Percentiles rank a stretch among this genome's conserved stretches.
phyloP scores from a whole-genome alignment of 2,329 filamentous ascomycete species.

The Corinectria fuckeliana region DNA sequence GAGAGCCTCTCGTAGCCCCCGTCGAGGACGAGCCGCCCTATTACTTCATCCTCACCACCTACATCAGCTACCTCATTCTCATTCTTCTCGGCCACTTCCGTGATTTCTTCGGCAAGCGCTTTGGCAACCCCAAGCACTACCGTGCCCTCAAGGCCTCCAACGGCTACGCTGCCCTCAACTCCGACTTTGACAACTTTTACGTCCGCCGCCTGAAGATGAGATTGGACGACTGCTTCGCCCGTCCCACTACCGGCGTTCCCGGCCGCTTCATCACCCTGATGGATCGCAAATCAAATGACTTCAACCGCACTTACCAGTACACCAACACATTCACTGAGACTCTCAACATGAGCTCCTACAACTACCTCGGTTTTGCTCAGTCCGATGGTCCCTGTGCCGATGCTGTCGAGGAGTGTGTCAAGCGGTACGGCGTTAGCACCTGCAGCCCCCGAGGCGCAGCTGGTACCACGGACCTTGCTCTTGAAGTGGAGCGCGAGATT shows the following conservation, averaged over 20 bases:
- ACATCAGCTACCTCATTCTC: conserved; percentile 95
- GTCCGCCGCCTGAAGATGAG: conserved; percentile 89
- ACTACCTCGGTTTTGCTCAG: conserved; percentile 97
- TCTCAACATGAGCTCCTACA: conserved; percentile 98
- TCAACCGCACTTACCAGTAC: conserved; percentile 88
- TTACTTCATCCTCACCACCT: conserved; percentile 96
- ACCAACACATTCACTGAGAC: conserved; percentile 93
- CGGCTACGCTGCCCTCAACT: conserved; percentile 94
- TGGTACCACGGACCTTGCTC: conserved; percentile 84
- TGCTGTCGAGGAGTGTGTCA: conserved; percentile 83
- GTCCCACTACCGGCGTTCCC: conserved; percentile 90
- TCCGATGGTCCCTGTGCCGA: conserved; percentile 97
- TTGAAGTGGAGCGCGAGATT: conserved; percentile 89
- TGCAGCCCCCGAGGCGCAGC: conserved; percentile 83
- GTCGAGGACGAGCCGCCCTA: conserved; percentile 96
- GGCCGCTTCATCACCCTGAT: conserved; percentile 92
- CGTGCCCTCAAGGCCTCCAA: conserved; percentile 81
- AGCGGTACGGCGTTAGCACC: conserved; percentile 83
- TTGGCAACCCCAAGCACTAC: conserved; percentile 83
- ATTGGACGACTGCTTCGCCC: conserved; percentile 95
- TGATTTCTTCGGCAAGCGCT: conserved; percentile 97
- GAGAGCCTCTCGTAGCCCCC: conserved; percentile 79
- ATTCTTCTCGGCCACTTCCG: conserved; percentile 95
- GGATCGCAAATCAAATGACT: conserved; percentile 88
- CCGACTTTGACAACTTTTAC: conserved; percentile 99